Base-by-base conservation (phyloP, 2,329 filamentous ascomycete species). In the Lasiodiplodia gonubiensis region DNA sequence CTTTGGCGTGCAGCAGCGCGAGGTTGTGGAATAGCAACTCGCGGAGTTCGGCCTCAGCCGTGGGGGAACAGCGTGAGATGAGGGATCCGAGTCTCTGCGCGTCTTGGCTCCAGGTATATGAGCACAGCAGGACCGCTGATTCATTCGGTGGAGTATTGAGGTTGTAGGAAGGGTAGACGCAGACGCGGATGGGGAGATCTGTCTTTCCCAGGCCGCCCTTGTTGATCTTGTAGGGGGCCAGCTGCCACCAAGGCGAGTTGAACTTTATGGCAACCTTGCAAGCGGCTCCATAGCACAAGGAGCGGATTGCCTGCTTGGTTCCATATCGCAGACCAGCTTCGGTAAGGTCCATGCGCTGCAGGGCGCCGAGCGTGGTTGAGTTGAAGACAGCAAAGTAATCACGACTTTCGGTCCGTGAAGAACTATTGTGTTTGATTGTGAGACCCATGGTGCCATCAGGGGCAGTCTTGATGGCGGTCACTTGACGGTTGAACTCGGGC, bases 91-190 rank as follows among this genome's bases (percentile, higher is more conserved):
- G 69, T 14, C 79, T 73, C 11, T 70, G 37, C 1, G 78, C 75
- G 67, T 81, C 79, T 66, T 80, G 77, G 23, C 66, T 67, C 78
- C 77, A 80, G 1, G 74, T 76, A 67, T 80, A 81, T 2, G 75
- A 77, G n/a, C 69, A 71, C 2, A 81, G 70, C 7, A 81, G 74
- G 4, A 80, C 76, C 8, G 74, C 76, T 3, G 75, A 71, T 11
- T 72, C 64, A 11, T 70, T 60, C 11, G 39, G 10, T 2, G 60
- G 52, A 46, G 74, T 74, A 48, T 72, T 14, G 39, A 75, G 67
- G 64, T 78, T 78, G 70, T 79, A 80, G 1, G 77, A 78, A 8
- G 78, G 79, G 70, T 80, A 80, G 6, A 80, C 79, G 64, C 72
- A 74, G 7, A 69, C 72, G 16, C 78, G 73, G 25, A 77, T 69